Conservation (phyloP, 345 rosid genomes). For the Pugionium dolabratum region DNA sequence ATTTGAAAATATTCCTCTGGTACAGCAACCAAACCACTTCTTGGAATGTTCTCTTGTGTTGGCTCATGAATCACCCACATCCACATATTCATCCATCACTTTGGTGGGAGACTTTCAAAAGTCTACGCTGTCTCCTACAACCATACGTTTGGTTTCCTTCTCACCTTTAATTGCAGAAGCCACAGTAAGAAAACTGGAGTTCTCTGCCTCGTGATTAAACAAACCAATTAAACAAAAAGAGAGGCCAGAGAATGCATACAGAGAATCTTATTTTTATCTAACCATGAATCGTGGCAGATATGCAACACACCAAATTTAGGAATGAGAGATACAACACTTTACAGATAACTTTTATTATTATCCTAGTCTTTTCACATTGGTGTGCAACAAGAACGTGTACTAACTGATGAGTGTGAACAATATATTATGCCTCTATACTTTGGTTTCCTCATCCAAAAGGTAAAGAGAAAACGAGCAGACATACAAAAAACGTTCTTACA, state of each 20-base stretch:
- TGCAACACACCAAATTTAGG: conserved; percentile 8
- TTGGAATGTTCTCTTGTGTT: conserved; percentile 15
- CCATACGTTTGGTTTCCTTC: conserved; percentile 25
- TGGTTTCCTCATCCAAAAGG: conserved; percentile 5
- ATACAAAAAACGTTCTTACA: conserved; percentile 24
- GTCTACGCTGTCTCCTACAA: conserved; percentile 28
- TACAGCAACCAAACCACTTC: conserved; percentile 14
- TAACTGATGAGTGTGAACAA: conserved; percentile 16
- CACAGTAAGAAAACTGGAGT: conserved; percentile 3
- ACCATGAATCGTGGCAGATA: not conserved
- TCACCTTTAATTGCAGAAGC: conserved; percentile 17
- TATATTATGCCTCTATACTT: conserved; percentile 5
- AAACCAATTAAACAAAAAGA: not conserved
- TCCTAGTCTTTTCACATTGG: not conserved
- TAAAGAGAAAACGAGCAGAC: conserved; percentile 12
- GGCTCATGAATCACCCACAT: conserved; percentile 24
- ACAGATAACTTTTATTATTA: not conserved
- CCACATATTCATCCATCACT: conserved; percentile 29
- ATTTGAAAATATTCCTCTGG: conserved; percentile 18
- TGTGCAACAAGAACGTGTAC: conserved; percentile 6
- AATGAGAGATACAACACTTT: not conserved
- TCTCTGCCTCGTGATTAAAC: conserved; percentile 12
- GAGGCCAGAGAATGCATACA: not conserved
- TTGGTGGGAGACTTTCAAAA: conserved; percentile 34
- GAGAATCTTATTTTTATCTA: conserved; percentile 1